These are phyloP conservation scores for Penicillium frequentans DNA, from an alignment of 2,329 filamentous ascomycete species.

Conservation along the genomic window DNA sequence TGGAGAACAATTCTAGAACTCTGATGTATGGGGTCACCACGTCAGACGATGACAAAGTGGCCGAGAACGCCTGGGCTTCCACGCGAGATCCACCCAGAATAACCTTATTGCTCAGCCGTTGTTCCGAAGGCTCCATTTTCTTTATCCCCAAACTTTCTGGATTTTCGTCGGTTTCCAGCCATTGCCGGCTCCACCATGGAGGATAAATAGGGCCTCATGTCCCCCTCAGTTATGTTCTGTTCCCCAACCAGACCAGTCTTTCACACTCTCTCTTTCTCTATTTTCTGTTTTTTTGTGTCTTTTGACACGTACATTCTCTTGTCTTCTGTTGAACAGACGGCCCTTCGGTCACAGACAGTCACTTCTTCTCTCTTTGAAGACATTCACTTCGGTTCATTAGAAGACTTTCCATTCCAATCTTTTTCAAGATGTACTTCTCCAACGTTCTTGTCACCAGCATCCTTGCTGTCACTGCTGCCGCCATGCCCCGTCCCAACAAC, in stretches of 20 bases:
- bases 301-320: constrained; percentile 4
- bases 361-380: constrained; percentile 14
- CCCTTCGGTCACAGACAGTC: constrained; percentile 6
- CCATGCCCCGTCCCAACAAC: constrained; percentile 16
- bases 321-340: constrained; percentile 2
- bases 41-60: constrained; percentile 6
- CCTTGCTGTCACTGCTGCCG: constrained; percentile 20
- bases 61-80: constrained; percentile 1
- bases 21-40: background rate
- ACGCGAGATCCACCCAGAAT: background rate
- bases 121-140: background rate
- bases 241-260: constrained; percentile 14
- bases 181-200: constrained; percentile 4
- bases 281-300: background rate
- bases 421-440: constrained; percentile 20
- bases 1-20: background rate
- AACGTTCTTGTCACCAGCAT: constrained; percentile 22
- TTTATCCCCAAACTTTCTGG: background rate
- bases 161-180: background rate
- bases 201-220: constrained; percentile 7
- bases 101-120: constrained; percentile 4
- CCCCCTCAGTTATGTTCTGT: background rate
- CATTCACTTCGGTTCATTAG: constrained; percentile 11
- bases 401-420: constrained; percentile 1
- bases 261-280: constrained; percentile 4